Evolutionary conservation across 805 yeast genomes (phyloP).

Genomic region (Hanseniaspora guilliermondii): DNA sequence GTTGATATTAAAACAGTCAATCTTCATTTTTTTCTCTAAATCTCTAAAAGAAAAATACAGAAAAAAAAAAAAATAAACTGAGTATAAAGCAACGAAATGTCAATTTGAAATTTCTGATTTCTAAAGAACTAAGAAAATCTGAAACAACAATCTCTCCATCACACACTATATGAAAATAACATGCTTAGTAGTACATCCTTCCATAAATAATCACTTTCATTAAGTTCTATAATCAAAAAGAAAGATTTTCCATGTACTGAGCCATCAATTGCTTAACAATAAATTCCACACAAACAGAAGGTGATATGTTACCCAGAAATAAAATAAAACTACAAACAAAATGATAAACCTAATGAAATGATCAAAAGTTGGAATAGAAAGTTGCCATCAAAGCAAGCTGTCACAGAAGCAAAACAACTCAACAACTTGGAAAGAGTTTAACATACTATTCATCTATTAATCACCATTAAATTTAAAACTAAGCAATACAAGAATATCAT

Average conservation of each 20-base stretch:
- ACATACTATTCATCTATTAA: background rate
- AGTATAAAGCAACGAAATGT: background rate
- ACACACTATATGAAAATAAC: background rate
- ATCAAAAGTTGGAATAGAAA: background rate
- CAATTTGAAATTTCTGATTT: background rate
- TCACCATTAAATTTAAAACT: background rate
- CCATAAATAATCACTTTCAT: background rate
- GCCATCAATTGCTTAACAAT: background rate
- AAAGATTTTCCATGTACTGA: conserved; percentile 3
- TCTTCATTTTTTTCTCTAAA: no score
- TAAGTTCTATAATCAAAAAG: background rate
- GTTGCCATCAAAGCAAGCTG: background rate
- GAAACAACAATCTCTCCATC: background rate
- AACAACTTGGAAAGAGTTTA: background rate
- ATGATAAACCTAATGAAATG: background rate
- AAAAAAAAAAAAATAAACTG: background rate
- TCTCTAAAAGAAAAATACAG: no score
- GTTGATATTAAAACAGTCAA: background rate
- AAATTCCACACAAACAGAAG: background rate
- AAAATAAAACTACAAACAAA: conserved; percentile 1
- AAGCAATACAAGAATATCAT: background rate
- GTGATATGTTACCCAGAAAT: background rate
- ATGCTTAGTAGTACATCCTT: conserved; percentile 7
- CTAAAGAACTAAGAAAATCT: background rate
- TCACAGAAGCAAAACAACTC: background rate